Base-by-base conservation (phyloP, 2,329 filamentous ascomycete genomes). In the Chaetomium sp. region DNA sequence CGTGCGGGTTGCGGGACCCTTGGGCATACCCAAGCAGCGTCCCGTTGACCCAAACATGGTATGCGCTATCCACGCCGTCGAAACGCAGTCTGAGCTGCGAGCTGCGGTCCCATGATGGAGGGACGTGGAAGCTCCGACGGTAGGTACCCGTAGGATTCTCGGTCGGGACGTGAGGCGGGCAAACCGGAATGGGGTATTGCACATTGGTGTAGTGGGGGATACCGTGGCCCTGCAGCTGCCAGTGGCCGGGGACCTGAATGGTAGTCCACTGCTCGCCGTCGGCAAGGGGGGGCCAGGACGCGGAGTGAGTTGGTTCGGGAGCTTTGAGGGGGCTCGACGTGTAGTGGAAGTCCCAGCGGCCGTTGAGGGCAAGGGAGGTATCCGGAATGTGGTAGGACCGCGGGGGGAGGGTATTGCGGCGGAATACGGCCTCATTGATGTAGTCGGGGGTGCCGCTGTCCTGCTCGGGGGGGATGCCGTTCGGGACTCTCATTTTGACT, bases 21-120 rank as follows among this genome's bases (percentile, higher is more conserved):
- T 89, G 85, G 2, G 81, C 81, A 63, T 88, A 89, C 2, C 86
- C 86, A 2, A 88, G 72, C 38, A 82, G 70, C 12, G 72, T 66
- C 0, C 83, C 82, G 60, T 89, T 89, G 6, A 89, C 70, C 77
- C 79, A 88, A 9, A 88, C 70, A 66, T 88, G 84, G 62, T 85
- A 89, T 0, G 85, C 82, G 62, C 82, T 85, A 62, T 89, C 86
- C 0, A 89, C 85, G 1, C 86, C 86, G 53, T 89, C 86, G 58
- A 88, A 89, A 9, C 86, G 74, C 27, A 89, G 70, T 12, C 84
- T 75, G 14, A 88, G 69, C 59, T 85, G 81, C 5, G 61, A 65
- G 54, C 70, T 65, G 8, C 64, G 64, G 33, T 71, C 70, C 72
- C 77, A 80, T 6, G 70, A 67, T 2, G 68, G 54, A 0, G 82